Percentiles rank a stretch among this genome's conserved stretches.
These are phyloP conservation scores for Backusella circina DNA, from an alignment of 192 early-diverging fungal species.

Conservation along the genomic window DNA sequence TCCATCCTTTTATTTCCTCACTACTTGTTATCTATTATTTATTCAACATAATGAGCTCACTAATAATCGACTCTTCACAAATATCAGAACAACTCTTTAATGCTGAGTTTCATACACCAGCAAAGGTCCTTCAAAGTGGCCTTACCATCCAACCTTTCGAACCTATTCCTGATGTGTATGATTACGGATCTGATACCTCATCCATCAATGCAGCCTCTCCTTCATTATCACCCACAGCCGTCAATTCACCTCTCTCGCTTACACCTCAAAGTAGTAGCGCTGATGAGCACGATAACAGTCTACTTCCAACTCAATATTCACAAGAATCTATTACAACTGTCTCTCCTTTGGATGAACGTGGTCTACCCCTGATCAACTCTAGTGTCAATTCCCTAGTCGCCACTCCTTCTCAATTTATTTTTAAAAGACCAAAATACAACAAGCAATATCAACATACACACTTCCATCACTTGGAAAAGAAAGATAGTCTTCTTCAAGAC, in stretches of 20 bases:
- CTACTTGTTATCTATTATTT: neutral
- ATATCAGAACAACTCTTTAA: slow-evolving; percentile 14
- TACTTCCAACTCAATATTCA: neutral
- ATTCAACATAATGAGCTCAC: neutral
- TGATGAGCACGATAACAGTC: neutral
- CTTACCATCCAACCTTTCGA: slow-evolving; percentile 22
- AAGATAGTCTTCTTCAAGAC: slow-evolving; percentile 42
- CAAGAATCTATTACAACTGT: neutral
- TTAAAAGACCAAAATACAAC: slow-evolving; percentile 37
- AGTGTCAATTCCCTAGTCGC: neutral
- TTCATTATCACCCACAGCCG: slow-evolving; percentile 5
- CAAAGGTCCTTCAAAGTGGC: slow-evolving; percentile 24
- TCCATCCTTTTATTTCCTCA: neutral
- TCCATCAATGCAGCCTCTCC: slow-evolving; percentile 5
- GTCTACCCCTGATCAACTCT: neutral
- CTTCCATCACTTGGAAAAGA: slow-evolving; percentile 36
- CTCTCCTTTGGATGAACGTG: neutral
- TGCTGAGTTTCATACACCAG: slow-evolving; percentile 25
- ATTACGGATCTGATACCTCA: neutral
- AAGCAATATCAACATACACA: slow-evolving; percentile 36
- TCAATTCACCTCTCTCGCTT: slow-evolving; percentile 28
- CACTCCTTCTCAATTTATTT: slow-evolving; percentile 39
- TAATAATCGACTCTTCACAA: neutral
- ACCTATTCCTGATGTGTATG: neutral
- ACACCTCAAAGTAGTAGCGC: slow-evolving; percentile 24